A percentile compares a stretch with the other conserved stretches of the same genome.
Evolutionary conservation across 345 rosid species (phyloP).

Genomic region (Eucalyptus regnans): DNA sequence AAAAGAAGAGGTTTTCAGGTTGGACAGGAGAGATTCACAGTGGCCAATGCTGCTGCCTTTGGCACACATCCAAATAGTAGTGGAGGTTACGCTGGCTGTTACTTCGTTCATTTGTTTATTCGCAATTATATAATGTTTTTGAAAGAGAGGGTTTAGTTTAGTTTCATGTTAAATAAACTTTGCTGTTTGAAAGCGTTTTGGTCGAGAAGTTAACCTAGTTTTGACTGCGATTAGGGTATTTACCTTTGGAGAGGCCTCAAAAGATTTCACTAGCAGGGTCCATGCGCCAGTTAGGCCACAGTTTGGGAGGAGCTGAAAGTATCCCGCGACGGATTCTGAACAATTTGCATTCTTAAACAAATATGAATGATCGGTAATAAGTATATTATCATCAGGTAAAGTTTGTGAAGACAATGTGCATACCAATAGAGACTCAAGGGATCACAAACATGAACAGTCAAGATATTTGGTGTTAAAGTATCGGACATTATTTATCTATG

Average conservation of each 20-base stretch:
- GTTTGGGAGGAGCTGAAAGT: neutral
- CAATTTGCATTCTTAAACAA: neutral
- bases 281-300: neutral
- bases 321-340: accelerated
- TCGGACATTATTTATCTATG: neutral
- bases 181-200: neutral
- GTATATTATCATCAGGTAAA: neutral
- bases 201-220: neutral
- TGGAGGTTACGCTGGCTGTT: slow-evolving; percentile 1
- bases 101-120: neutral
- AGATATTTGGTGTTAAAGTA: neutral
- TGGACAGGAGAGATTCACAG: neutral
- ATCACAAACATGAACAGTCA: neutral
- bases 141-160: neutral
- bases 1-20: neutral
- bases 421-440: neutral
- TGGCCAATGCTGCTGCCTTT: neutral
- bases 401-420: neutral
- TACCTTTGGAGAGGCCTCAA: neutral
- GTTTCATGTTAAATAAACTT: neutral
- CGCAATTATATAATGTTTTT: neutral
- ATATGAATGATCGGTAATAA: neutral
- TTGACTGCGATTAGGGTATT: neutral
- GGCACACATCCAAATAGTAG: slow-evolving; percentile 3
- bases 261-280: neutral